These are phyloP conservation scores for Botrytis fabae DNA, from an alignment of 2,329 filamentous ascomycete genomes.

Conservation along the genomic window DNA sequence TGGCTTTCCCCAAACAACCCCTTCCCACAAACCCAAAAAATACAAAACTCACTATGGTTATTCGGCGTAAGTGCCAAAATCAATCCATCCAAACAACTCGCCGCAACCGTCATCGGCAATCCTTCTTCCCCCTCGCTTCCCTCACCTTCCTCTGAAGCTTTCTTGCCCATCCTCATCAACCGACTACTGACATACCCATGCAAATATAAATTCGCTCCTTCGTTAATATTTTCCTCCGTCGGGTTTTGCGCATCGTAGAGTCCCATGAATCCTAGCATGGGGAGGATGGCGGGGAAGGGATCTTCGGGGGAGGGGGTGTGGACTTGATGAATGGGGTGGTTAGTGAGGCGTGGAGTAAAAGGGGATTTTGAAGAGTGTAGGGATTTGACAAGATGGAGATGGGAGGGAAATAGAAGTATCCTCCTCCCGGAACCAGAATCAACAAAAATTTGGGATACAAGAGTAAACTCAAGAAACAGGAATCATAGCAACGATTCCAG, in stretches of 20 bases:
- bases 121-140: conserved; percentile 38
- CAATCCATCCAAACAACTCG: conserved; percentile 75
- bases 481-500: not conserved
- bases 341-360: not conserved
- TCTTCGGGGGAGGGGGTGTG: conserved; percentile 55
- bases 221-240: conserved; percentile 43
- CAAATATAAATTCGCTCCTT: conserved; percentile 74
- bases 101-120: conserved; percentile 70
- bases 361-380: accelerated
- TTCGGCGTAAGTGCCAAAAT: conserved; percentile 78
- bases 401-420: not conserved
- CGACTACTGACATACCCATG: conserved; percentile 83
- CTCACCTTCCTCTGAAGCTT: not conserved
- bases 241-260: conserved; percentile 64
- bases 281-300: conserved; percentile 54
- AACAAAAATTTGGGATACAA: not conserved
- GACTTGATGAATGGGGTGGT: conserved; percentile 48
- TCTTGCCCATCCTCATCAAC: conserved; percentile 57
- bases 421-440: not conserved
- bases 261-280: conserved; percentile 84
- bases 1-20: not conserved
- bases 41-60: conserved; percentile 64
- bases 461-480: not conserved
- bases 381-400: no score
- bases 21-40: not conserved